These are phyloP conservation scores for Monosporozyma unispora DNA, from an alignment of 805 yeast genomes.

Conservation along the genomic window DNA sequence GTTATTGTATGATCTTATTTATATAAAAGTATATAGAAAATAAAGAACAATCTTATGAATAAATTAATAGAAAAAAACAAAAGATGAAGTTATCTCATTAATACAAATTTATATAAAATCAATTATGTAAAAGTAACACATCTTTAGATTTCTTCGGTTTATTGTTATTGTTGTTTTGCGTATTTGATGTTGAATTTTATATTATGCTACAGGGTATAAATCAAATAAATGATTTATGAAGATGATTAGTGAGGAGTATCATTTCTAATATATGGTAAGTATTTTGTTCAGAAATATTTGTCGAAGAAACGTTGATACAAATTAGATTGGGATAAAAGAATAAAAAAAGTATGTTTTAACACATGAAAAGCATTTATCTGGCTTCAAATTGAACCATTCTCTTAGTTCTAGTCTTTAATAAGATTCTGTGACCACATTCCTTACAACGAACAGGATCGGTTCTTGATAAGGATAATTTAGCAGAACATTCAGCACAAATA, in stretches of 20 bases:
- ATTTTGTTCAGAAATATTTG: neutral
- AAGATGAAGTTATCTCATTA: neutral
- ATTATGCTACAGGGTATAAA: conserved; percentile 12
- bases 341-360: neutral
- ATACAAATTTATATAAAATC: neutral
- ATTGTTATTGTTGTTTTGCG: neutral
- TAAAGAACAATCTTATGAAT: neutral
- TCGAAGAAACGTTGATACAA: neutral
- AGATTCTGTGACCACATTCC: conserved; percentile 96
- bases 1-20: neutral
- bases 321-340: neutral
- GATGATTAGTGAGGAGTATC: neutral
- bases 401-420: conserved; percentile 94
- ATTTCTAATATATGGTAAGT: neutral
- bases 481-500: conserved; percentile 94
- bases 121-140: neutral
- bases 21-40: neutral
- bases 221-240: neutral
- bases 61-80: neutral
- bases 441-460: conserved; percentile 97
- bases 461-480: conserved; percentile 76
- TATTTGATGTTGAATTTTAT: neutral
- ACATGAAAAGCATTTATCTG: conserved; percentile 36
- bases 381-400: conserved; percentile 91
- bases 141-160: neutral